Evolutionary conservation across 148 eudicot species (phyloP).

Genomic region (Rhododendron ovatum): DNA sequence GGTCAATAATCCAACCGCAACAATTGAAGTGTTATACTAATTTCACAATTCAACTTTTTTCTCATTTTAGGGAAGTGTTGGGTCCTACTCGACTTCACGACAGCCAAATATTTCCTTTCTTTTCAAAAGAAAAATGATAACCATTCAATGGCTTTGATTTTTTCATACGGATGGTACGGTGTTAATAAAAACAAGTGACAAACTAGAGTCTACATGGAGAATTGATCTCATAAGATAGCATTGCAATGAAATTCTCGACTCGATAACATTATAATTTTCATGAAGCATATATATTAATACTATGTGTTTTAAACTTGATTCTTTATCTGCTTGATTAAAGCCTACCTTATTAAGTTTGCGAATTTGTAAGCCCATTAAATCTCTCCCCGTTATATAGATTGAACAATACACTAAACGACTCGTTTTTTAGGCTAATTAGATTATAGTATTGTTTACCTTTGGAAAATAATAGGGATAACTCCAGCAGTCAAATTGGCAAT

Average conservation of each 20-base stretch:
- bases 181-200: no score
- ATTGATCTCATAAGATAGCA: not conserved
- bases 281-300: not conserved
- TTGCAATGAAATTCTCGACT: not conserved
- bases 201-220: not conserved
- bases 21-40: not conserved
- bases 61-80: no score
- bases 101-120: not conserved
- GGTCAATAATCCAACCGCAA: not conserved
- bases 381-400: no score
- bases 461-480: conserved; percentile 29
- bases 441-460: conserved; percentile 17
- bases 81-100: not conserved
- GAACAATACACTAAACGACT: not conserved
- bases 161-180: not conserved
- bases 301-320: not conserved
- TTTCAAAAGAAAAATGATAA: not conserved
- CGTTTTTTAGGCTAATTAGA: not conserved
- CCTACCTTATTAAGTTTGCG: not conserved
- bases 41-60: no score
- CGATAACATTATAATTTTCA: not conserved
- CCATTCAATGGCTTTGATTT: not conserved
- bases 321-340: no score
- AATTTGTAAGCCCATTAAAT: not conserved
- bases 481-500: conserved; percentile 37